Base-by-base conservation (phyloP, 2,329 filamentous ascomycete species). In the Zarea fungicola region DNA sequence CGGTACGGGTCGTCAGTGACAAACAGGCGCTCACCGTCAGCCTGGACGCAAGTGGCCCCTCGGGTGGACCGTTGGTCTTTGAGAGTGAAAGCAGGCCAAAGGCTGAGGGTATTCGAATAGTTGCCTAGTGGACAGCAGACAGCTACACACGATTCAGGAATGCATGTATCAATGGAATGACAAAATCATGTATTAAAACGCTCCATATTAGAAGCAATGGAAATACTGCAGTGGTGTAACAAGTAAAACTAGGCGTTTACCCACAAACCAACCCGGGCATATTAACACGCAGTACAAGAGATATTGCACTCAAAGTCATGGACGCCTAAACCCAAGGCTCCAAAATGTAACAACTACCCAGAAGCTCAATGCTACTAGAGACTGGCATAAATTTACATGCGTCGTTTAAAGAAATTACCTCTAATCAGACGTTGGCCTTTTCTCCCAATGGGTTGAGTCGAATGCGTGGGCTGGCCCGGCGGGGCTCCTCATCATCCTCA, bases 1-100 rank as follows among this genome's bases (percentile, higher is more conserved):
- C 82, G 32, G 77, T 96, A 1, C 69, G 84, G 42, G 87, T 96
- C 2, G 76, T 90, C 19, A 77, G 82, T 13, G 83, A 91, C 68
- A 72, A 87, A 48, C 75, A 70, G 53, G 81, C 80, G 56, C 87
- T 89, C 26, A 95, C 87, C 1, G 75, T 92, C 21, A 87, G 81
- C 55, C 64, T 89, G 23, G 85, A 87, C 62, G 75, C 81, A 1
- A 84, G 83, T 52, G 84, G 83, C 0, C 75, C 77, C 1, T 77
- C 77, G 2, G 84, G 82, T 1, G 82, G 83, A 0, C 83, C 84
- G 21, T 72, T 87, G 68, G 72, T 89, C 22, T 63, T 88, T 21
- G 84, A 85, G 58, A 82, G 77, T 32, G 78, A 86, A 63, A 61
- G 62, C 19, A 19, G 32, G 21, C 32, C 39, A 6, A 41, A 29